These are phyloP conservation scores for Fusarium duplospermum DNA, from an alignment of 2,329 filamentous ascomycete genomes.

Conservation along the genomic window DNA sequence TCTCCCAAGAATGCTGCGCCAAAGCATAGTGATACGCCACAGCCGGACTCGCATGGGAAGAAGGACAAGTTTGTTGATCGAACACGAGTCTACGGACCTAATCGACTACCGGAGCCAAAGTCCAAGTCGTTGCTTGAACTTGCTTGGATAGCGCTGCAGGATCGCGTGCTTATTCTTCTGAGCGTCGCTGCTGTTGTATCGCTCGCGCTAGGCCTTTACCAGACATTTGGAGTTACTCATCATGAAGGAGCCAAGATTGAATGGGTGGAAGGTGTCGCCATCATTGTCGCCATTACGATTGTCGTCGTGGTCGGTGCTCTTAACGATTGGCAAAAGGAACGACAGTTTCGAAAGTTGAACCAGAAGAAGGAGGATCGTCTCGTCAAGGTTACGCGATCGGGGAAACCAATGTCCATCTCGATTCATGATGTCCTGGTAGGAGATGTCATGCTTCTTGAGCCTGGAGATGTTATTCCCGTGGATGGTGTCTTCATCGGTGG, in stretches of 20 bases:
- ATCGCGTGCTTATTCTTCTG: constrained; percentile 73
- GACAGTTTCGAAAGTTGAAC: constrained; percentile 73
- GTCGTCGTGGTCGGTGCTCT: constrained; percentile 71
- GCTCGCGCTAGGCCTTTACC: constrained; percentile 73
- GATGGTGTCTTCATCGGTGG: constrained; percentile 75
- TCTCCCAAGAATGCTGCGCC: neutral
- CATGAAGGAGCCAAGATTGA: constrained; percentile 61
- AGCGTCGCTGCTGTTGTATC: constrained; percentile 75
- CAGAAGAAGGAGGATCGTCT: constrained; percentile 71
- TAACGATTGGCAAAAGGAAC: constrained; percentile 78
- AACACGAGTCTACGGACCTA: constrained; percentile 47
- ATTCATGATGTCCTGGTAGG: constrained; percentile 76
- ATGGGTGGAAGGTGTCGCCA: constrained; percentile 76
- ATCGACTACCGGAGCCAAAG: constrained; percentile 71
- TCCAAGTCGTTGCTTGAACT: constrained; percentile 68
- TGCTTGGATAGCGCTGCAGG: constrained; percentile 76
- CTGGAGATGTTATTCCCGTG: constrained; percentile 76
- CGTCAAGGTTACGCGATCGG: constrained; percentile 74
- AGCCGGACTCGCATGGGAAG: neutral
- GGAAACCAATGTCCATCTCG: constrained; percentile 70
- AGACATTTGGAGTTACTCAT: constrained; percentile 65
- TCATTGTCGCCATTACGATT: constrained; percentile 73
- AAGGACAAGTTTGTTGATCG: constrained; percentile 32
- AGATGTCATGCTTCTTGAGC: constrained; percentile 75
- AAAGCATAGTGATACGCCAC: neutral